Conservation (phyloP, 768 basidiomycete genomes). For the Imleria badia region DNA sequence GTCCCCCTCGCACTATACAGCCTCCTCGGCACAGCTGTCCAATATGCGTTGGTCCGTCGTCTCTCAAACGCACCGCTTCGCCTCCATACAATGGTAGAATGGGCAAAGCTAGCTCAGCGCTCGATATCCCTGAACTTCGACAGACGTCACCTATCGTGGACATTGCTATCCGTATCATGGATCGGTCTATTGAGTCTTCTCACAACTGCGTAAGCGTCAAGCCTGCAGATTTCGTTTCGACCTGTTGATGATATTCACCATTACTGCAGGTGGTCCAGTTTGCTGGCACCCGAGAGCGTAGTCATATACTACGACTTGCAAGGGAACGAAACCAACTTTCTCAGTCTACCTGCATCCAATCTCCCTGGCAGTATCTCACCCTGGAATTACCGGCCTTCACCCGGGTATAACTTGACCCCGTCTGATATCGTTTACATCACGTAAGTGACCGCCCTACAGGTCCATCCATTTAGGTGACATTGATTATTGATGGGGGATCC, state of each 20-base stretch:
- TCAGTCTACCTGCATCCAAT: background rate
- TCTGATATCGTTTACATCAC: no score
- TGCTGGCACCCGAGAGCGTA: background rate
- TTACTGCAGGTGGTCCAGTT: background rate
- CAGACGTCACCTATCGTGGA: background rate
- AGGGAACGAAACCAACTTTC: background rate
- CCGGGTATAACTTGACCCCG: background rate
- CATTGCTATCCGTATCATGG: background rate
- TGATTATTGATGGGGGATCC: no score
- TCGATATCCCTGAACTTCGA: background rate
- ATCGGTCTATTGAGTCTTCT: background rate
- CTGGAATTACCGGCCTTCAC: no score
- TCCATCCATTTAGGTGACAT: no score
- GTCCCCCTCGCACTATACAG: background rate
- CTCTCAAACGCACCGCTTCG: background rate
- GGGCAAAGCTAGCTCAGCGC: background rate
- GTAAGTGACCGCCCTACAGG: no score
- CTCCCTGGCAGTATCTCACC: no score
- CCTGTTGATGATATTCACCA: background rate
- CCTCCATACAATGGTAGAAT: background rate
- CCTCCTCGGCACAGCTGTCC: background rate
- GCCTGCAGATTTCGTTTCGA: no score
- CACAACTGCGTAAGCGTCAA: background rate
- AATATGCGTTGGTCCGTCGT: background rate
- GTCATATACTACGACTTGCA: background rate